These are phyloP conservation scores for Lolium perenne DNA, from an alignment of 176 grass and related monocot species.

Conservation along the genomic window DNA sequence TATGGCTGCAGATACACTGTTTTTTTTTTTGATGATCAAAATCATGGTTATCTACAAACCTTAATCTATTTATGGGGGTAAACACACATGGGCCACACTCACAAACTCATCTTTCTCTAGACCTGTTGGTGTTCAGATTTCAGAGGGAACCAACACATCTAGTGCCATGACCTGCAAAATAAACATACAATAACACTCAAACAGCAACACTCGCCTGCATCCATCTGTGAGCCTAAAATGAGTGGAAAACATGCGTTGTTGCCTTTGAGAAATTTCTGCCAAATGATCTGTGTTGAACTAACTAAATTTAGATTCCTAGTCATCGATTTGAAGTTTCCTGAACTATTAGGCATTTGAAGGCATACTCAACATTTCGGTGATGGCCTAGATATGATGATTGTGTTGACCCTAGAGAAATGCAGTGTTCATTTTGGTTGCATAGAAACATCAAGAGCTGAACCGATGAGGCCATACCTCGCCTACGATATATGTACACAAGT, in stretches of 20 bases:
- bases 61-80: not conserved
- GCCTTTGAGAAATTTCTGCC: not conserved
- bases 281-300: not conserved
- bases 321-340: not conserved
- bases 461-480: not conserved
- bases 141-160: not conserved
- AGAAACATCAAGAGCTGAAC: not conserved
- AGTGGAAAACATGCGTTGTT: not conserved
- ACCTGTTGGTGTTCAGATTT: conserved; percentile 11
- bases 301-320: not conserved
- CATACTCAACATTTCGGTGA: not conserved
- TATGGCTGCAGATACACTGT: not conserved
- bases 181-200: not conserved
- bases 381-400: not conserved
- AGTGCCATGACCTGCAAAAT: not conserved
- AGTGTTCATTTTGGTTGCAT: conserved; percentile 26
- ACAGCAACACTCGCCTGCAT: not conserved
- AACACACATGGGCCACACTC: too few species aligned
- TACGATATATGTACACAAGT: not conserved
- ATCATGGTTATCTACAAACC: not conserved
- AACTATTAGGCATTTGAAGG: conserved; percentile 3
- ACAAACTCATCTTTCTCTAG: not conserved
- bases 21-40: not conserved
- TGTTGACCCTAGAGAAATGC: not conserved
- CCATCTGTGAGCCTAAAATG: not conserved